Conservation (phyloP, 2,329 filamentous ascomycete genomes). For the Harringtonia lauricola region DNA sequence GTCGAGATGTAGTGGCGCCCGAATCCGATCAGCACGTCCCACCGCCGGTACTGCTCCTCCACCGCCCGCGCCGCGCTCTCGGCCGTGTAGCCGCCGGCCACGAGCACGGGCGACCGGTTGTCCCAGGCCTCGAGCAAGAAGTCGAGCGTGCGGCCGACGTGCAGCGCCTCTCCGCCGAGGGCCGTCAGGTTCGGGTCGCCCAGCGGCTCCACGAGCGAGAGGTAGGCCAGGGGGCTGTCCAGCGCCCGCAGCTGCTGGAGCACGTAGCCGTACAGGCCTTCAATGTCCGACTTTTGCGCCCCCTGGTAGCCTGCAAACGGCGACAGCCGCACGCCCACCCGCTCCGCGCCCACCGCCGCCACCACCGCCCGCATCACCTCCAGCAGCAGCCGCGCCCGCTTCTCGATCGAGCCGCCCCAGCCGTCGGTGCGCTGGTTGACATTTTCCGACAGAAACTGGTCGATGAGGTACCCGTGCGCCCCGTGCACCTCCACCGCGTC, state of each 20-base stretch:
- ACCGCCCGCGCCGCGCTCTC: constrained; percentile 15
- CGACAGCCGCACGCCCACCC: constrained; percentile 38
- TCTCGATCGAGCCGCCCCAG: constrained; percentile 62
- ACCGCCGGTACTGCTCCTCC: constrained; percentile 16
- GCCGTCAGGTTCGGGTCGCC: constrained; percentile 24
- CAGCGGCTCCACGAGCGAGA: constrained; percentile 44
- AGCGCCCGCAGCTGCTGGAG: constrained; percentile 18
- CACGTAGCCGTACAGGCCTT: constrained; percentile 1
- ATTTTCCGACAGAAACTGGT: constrained; percentile 56
- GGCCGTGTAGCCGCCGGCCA: constrained; percentile 18
- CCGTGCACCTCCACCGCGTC: constrained; percentile 64
- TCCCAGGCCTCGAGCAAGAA: constrained; percentile 19
- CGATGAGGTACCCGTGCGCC: constrained; percentile 69
- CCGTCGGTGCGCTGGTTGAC: constrained; percentile 57
- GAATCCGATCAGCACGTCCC: constrained; percentile 23
- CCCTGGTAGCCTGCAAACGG: constrained; percentile 46
- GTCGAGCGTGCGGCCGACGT: constrained; percentile 19
- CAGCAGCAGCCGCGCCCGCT: constrained; percentile 55
- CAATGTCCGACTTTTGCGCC: constrained; percentile 33
- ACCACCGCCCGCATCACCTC: constrained; percentile 53
- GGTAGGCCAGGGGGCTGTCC: constrained; percentile 27
- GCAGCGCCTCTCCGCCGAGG: constrained; percentile 19
- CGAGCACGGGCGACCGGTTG: constrained; percentile 17
- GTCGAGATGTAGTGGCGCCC: constrained; percentile 31
- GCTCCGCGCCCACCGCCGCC: constrained; percentile 37